These are phyloP conservation scores for Aethionema arabicum DNA, from an alignment of 345 rosid genomes.

Conservation along the genomic window DNA sequence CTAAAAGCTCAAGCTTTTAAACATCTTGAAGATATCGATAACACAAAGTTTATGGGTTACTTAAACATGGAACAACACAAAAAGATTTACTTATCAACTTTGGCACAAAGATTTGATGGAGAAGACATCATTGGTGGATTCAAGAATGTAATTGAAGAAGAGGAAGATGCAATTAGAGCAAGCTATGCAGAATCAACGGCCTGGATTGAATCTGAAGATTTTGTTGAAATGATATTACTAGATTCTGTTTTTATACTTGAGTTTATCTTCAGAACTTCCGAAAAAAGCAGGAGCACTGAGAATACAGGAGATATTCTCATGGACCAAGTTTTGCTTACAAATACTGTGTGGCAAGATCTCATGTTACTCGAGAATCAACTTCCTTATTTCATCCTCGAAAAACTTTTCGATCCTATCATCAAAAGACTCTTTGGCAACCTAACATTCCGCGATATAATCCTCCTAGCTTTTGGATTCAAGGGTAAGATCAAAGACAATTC, in stretches of 20 bases:
- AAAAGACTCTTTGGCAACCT: background rate
- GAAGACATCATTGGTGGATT: background rate
- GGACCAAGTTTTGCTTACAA: no score
- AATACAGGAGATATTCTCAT: background rate
- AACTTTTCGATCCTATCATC: background rate
- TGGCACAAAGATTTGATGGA: background rate
- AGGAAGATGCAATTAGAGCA: background rate
- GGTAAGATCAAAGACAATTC: background rate
- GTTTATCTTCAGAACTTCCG: background rate
- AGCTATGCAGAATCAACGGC: constrained; percentile 3
- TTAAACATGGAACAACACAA: background rate
- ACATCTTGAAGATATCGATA: background rate
- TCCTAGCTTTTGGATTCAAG: background rate
- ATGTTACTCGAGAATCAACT: constrained; percentile 28
- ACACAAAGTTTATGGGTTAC: background rate
- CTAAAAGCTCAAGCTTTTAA: background rate
- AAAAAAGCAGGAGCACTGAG: background rate
- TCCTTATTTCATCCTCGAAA: constrained; percentile 14
- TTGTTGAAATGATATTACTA: background rate
- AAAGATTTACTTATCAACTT: background rate
- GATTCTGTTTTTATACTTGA: constrained; percentile 17
- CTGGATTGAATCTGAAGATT: background rate
- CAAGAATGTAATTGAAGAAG: background rate
- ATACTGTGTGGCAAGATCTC: no score
- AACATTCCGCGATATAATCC: background rate